Evolutionary conservation across 768 basidiomycete species (phyloP), one percentile per base, ranked within the genome.

Genomic region (Lentinula sp.): DNA sequence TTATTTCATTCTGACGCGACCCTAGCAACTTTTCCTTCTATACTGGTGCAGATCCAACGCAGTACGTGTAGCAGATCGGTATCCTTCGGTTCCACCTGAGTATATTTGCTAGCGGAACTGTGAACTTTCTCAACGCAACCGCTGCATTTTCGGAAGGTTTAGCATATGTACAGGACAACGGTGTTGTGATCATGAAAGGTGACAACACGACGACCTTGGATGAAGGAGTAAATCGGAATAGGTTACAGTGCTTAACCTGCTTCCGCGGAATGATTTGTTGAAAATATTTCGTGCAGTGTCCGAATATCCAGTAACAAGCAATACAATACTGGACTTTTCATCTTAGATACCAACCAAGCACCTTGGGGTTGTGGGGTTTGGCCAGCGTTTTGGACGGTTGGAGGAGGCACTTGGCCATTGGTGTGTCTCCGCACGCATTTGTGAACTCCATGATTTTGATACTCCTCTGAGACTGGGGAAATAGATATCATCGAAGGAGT

Each of bases 301-400:
- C 87, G 93, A 49, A 86, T 96, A 70, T 85, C 84, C 50, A 88
- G 86, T 64, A 68, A 79, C 42, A 76, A 79, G 6, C 68, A 75
- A 50, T 91, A 90, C 69, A 88, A 84, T 62, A 84, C 87, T 9
- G 93, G 93, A 35, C 76, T 96, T 20, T 93, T 95, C 69, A 81
- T 96, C 62, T 77, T 95, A 28, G 93, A 96, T 69, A 78, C 92
- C 36, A 85, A 87, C 61, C 85, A 82, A 71, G 92, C 93, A 50
- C 93, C 93, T 0, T 92, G 88, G 84, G 94, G 93, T 58, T 96
- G 93, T 73, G 88, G 82, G 66, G 84, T 87, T 20, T 93, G 93
- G 93, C 92, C 91, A 46, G 88, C 90, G 5, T 91, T 87, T 71
- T 91, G 90, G 90, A 86, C 83, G 7, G 68, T 85, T 32, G 87